Evolutionary conservation across 352 stramenopile genomes (phyloP).

Genomic region (Phytopythium delawarense): DNA sequence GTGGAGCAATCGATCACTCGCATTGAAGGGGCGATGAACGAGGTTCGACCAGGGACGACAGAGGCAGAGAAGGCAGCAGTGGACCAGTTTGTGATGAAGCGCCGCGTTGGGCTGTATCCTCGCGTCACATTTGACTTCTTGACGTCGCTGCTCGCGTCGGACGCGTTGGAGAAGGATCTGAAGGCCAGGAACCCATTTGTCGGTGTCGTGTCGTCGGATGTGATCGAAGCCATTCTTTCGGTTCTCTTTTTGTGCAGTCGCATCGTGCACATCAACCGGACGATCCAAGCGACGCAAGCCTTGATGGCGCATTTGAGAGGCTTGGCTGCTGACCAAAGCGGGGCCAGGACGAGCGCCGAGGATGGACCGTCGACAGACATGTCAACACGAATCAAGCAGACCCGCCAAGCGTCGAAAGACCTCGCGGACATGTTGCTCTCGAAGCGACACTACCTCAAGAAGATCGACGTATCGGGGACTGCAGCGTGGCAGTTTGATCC

Average conservation of each 20-base stretch:
- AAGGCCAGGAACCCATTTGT: slow-evolving; percentile 68
- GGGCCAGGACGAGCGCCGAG: background rate
- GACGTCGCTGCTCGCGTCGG: slow-evolving; percentile 63
- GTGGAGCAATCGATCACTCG: slow-evolving; percentile 47
- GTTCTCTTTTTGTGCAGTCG: slow-evolving; percentile 76
- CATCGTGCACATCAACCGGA: slow-evolving; percentile 83
- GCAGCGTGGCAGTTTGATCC: slow-evolving; percentile 91
- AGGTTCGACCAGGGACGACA: slow-evolving; percentile 18
- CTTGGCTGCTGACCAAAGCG: slow-evolving; percentile 3
- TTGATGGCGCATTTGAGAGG: slow-evolving; percentile 22
- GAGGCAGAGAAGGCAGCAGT: slow-evolving; percentile 17
- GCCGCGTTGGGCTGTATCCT: slow-evolving; percentile 55
- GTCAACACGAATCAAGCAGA: slow-evolving; percentile 42
- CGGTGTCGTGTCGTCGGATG: slow-evolving; percentile 15
- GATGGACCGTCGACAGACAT: slow-evolving; percentile 4
- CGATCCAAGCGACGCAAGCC: slow-evolving; percentile 42
- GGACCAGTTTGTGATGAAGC: slow-evolving; percentile 55
- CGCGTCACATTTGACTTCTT: slow-evolving; percentile 75
- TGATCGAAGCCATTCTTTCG: slow-evolving; percentile 48
- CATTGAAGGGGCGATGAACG: slow-evolving; percentile 53
- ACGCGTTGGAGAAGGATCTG: slow-evolving; percentile 55
- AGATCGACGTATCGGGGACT: background rate
- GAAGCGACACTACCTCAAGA: slow-evolving; percentile 68
- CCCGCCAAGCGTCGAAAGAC: slow-evolving; percentile 78
- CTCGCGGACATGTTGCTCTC: slow-evolving; percentile 69